These are phyloP conservation scores for Lenzites betulinus DNA, from an alignment of 768 basidiomycete genomes.

Conservation along the genomic window DNA sequence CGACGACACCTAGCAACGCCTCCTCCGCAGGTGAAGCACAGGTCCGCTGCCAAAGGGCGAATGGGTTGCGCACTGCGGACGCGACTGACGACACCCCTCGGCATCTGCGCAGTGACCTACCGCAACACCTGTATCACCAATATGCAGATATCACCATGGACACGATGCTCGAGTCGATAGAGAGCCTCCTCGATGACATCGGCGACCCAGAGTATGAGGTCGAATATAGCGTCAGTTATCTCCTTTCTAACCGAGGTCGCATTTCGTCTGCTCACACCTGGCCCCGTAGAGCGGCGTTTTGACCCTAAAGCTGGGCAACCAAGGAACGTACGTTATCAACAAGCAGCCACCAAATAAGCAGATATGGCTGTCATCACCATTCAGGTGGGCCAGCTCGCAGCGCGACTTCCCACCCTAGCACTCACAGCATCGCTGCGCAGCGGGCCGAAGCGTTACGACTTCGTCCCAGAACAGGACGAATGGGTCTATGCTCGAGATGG, in stretches of 20 bases:
- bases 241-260: too few relatives aligned
- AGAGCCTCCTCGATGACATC: slow-evolving; percentile 64
- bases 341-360: slow-evolving; percentile 98
- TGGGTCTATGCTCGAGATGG: slow-evolving; percentile 84
- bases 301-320: slow-evolving; percentile 71
- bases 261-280: neutral
- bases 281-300: slow-evolving; percentile 82
- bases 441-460: slow-evolving; percentile 93
- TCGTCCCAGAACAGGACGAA: slow-evolving; percentile 48
- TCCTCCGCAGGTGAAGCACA: slow-evolving; percentile 56
- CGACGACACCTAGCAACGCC: slow-evolving; percentile 46
- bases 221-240: slow-evolving; percentile 77
- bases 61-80: neutral
- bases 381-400: slow-evolving; percentile 54
- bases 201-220: slow-evolving; percentile 70
- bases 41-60: slow-evolving; percentile 38
- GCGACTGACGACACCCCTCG: slow-evolving; percentile 6
- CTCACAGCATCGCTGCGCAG: slow-evolving; percentile 40
- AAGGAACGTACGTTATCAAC: slow-evolving; percentile 93
- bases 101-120: slow-evolving; percentile 45
- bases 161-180: slow-evolving; percentile 69
- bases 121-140: slow-evolving; percentile 65
- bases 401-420: neutral
- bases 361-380: slow-evolving; percentile 92
- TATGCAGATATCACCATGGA: slow-evolving; percentile 82